A percentile compares a stretch with the other conserved stretches of the same genome.
phyloP scores from a whole-genome alignment of 805 yeast genomes.

The Barnettozyma populi region DNA sequence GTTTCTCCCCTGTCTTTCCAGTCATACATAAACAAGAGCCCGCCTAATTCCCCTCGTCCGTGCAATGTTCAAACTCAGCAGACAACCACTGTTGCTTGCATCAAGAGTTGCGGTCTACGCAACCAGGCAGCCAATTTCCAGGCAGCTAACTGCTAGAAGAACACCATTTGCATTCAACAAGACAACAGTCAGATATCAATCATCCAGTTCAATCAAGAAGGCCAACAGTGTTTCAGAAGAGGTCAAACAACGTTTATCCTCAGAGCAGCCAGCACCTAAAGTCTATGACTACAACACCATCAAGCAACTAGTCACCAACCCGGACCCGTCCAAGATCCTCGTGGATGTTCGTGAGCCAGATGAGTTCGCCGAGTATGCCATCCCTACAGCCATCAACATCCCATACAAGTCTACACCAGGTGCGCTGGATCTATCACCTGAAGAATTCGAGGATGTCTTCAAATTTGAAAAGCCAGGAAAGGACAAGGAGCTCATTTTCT shows the following conservation, averaged over 20 bases:
- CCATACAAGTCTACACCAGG: slow-evolving; percentile 92
- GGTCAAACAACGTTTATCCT: slow-evolving; percentile 7
- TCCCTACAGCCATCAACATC: slow-evolving; percentile 80
- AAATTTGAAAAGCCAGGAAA: slow-evolving; percentile 74
- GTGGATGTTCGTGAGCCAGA: slow-evolving; percentile 92
- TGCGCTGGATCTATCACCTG: slow-evolving; percentile 73
- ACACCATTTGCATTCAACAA: not conserved
- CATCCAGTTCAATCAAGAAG: slow-evolving; percentile 5
- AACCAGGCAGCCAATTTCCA: not conserved
- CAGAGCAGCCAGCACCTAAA: slow-evolving; percentile 33
- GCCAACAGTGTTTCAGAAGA: slow-evolving; percentile 8
- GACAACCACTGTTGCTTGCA: slow-evolving; percentile 1
- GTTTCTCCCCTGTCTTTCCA: too few species aligned
- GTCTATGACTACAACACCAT: slow-evolving; percentile 49
- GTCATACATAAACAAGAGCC: too few species aligned
- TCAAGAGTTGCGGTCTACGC: not conserved
- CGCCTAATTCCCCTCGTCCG: too few species aligned
- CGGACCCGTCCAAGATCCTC: slow-evolving; percentile 47
- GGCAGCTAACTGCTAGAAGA: not conserved
- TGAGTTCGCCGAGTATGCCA: slow-evolving; percentile 64
- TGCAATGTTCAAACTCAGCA: slow-evolving; percentile 6
- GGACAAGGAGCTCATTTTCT: slow-evolving; percentile 74
- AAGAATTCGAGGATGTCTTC: slow-evolving; percentile 75
- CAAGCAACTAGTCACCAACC: slow-evolving; percentile 37
- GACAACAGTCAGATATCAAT: slow-evolving; percentile 9